Conservation (phyloP, 179 eudicot genomes). For the Patellifolia procumbens region DNA sequence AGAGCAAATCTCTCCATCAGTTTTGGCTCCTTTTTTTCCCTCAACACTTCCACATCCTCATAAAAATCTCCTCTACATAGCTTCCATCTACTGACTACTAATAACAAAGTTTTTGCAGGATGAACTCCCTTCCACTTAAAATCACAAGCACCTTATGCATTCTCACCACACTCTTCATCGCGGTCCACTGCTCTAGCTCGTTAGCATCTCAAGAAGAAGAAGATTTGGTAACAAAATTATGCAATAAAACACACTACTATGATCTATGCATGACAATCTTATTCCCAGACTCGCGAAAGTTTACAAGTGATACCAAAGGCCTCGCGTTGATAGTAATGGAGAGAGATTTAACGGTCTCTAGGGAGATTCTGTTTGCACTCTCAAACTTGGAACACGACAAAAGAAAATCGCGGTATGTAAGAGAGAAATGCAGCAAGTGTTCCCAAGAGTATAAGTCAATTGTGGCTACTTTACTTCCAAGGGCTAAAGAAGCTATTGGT, state of each 20-base stretch:
- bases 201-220: background rate
- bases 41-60: too few species aligned
- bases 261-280: slow-evolving; percentile 28
- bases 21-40: too few species aligned
- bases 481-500: background rate
- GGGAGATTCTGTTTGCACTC: slow-evolving; percentile 11
- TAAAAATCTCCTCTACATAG: too few species aligned
- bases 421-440: slow-evolving; percentile 27
- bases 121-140: background rate
- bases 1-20: too few species aligned
- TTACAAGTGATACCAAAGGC: background rate
- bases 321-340: slow-evolving; percentile 19
- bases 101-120: slow-evolving; percentile 1
- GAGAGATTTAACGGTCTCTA: background rate
- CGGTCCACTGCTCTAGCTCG: background rate
- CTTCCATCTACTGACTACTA: too few species aligned
- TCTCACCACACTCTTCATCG: background rate
- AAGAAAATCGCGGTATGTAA: background rate
- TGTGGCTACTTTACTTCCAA: slow-evolving; percentile 15
- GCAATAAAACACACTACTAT: slow-evolving; percentile 15
- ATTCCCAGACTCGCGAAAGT: background rate
- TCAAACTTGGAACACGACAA: slow-evolving; percentile 9
- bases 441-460: slow-evolving; percentile 5
- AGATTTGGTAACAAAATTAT: background rate
- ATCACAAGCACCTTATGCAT: background rate